These are phyloP conservation scores for Recurvomyces mirabilis DNA, from an alignment of 495 filamentous ascomycete genomes.

Conservation along the genomic window DNA sequence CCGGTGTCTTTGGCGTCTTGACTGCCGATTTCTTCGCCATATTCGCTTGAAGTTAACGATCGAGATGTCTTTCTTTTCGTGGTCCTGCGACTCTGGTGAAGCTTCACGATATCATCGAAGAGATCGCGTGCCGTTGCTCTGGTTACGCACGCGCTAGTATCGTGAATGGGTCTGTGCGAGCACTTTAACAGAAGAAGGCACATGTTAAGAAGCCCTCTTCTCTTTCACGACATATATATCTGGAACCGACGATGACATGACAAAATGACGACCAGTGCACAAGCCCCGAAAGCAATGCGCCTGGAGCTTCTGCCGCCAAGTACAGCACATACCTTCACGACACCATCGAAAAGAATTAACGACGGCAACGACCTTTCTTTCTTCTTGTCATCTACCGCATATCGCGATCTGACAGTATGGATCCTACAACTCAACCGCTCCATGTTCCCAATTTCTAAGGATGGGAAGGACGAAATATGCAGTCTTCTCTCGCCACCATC, in stretches of 20 bases:
- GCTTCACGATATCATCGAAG: too few relatives aligned
- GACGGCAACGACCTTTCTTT: constrained; percentile 62
- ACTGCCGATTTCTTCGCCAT: background rate
- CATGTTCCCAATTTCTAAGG: constrained; percentile 55
- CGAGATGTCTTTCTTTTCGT: too few relatives aligned
- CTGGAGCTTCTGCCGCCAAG: background rate
- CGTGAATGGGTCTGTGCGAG: too few relatives aligned
- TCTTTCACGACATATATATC: too few relatives aligned
- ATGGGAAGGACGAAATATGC: constrained; percentile 31
- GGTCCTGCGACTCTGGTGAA: too few relatives aligned
- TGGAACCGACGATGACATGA: too few relatives aligned
- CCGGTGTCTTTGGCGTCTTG: background rate
- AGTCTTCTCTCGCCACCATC: constrained; percentile 11
- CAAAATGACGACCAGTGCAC: background rate
- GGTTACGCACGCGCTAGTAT: too few relatives aligned
- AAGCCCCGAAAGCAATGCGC: background rate
- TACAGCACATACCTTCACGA: constrained; percentile 35
- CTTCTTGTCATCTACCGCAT: constrained; percentile 70
- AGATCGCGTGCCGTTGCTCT: too few relatives aligned
- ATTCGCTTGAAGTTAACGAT: too few relatives aligned
- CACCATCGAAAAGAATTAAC: constrained; percentile 68
- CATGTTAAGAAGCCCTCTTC: too few relatives aligned
- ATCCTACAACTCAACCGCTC: constrained; percentile 79
- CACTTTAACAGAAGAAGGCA: too few relatives aligned
- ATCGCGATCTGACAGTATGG: constrained; percentile 75